phyloP scores from a whole-genome alignment of 176 grass and related monocot species.

The Guadua angustifolia region DNA sequence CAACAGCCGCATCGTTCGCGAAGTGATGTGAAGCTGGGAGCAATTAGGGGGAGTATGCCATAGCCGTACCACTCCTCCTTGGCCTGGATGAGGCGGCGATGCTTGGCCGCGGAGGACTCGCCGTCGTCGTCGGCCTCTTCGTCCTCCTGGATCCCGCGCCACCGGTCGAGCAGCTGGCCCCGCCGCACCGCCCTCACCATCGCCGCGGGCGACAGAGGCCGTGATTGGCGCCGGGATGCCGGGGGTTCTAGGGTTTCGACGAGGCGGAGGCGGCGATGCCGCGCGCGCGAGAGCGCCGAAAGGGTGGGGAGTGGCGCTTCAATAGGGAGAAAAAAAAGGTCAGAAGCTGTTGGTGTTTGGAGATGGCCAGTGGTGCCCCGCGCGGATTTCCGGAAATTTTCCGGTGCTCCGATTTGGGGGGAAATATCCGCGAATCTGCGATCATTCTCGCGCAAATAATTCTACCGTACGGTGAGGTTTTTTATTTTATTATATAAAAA shows the following conservation, averaged over 20 bases:
- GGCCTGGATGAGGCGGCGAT: constrained; percentile 51
- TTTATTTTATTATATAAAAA: no score
- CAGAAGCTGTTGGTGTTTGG: background rate
- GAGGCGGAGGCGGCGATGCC: constrained; percentile 31
- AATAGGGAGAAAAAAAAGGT: background rate
- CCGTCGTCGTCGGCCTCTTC: constrained; percentile 54
- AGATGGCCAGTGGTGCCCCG: background rate
- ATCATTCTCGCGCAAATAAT: background rate
- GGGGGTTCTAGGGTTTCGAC: constrained; percentile 42
- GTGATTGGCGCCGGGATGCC: constrained; percentile 5
- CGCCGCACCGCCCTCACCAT: constrained; percentile 52
- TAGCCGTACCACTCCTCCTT: constrained; percentile 69
- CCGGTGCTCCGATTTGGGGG: background rate
- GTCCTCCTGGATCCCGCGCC: constrained; percentile 77
- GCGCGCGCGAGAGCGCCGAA: background rate
- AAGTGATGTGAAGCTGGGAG: background rate
- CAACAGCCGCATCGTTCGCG: background rate
- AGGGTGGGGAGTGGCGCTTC: constrained; percentile 4
- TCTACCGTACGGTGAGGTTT: no score
- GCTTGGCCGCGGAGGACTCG: constrained; percentile 47
- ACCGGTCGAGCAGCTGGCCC: constrained; percentile 58
- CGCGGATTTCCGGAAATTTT: background rate
- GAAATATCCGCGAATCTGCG: background rate
- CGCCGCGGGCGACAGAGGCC: background rate
- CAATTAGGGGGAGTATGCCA: background rate